Percentiles rank a stretch among this genome's conserved stretches.
These are phyloP conservation scores for Cicer cuneatum DNA, from an alignment of 306 rosid genomes.

Conservation along the genomic window DNA sequence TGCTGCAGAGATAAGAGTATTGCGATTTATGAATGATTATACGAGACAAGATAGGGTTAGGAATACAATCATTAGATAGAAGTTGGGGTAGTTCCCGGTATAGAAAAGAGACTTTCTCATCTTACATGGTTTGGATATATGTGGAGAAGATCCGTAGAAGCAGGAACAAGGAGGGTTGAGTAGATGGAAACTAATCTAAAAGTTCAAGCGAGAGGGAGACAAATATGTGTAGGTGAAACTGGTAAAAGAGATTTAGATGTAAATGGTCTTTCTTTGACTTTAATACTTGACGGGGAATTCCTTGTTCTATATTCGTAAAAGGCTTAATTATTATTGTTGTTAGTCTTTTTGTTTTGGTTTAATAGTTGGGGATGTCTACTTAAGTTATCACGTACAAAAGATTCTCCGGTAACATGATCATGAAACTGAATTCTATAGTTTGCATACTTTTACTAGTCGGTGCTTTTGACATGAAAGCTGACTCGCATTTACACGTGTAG, in stretches of 20 bases:
- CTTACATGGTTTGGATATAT: not conserved
- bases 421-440: slow-evolving; percentile 2
- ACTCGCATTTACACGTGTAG: slow-evolving; percentile 54
- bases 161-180: not conserved
- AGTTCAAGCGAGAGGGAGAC: not conserved
- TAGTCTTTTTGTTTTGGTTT: slow-evolving; percentile 2
- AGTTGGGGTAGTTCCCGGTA: not conserved
- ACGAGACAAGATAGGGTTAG: not conserved
- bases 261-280: not conserved
- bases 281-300: not conserved
- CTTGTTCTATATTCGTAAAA: not conserved
- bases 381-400: slow-evolving; percentile 13
- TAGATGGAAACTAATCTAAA: not conserved
- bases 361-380: not conserved
- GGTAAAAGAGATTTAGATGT: not conserved
- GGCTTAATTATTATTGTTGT: not conserved
- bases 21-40: not conserved
- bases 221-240: not conserved
- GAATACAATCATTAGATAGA: not conserved
- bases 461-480: slow-evolving; percentile 28
- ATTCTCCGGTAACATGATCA: slow-evolving; percentile 16
- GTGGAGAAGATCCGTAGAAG: not conserved
- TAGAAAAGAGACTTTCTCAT: not conserved
- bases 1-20: not conserved
- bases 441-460: not conserved